Percentiles rank a stretch among this genome's conserved stretches.
Conservation (phyloP, 805 yeast genomes). For the Kodamaea hsintzibuensis region DNA sequence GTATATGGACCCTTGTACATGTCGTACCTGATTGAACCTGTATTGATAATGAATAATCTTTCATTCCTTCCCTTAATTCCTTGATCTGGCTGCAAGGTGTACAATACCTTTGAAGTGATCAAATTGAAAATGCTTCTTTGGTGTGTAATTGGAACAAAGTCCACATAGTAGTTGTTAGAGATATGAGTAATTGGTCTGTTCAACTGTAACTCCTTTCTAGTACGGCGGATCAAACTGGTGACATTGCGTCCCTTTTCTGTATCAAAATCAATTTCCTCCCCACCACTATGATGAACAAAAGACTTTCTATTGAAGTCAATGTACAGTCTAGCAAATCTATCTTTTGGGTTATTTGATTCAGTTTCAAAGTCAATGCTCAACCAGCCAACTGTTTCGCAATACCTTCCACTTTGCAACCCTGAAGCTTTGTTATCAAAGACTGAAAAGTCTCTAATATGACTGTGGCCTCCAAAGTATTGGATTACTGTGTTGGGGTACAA, state of each 20-base stretch:
- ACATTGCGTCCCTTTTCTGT: conserved; percentile 57
- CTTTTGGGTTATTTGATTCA: conserved; percentile 15
- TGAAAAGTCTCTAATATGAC: conserved; percentile 85
- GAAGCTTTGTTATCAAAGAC: conserved; percentile 64
- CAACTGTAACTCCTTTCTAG: conserved; percentile 52
- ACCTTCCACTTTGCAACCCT: conserved; percentile 90
- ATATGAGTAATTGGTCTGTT: conserved; percentile 63
- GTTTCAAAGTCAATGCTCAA: conserved; percentile 50
- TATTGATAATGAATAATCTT: conserved; percentile 65
- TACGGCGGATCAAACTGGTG: conserved; percentile 42
- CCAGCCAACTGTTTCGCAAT: conserved; percentile 93
- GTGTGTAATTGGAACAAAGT: conserved; percentile 56
- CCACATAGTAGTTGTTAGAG: conserved; percentile 64
- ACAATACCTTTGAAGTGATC: conserved; percentile 57
- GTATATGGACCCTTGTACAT: conserved; percentile 83
- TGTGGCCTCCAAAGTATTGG: conserved; percentile 93
- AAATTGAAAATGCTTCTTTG: conserved; percentile 58
- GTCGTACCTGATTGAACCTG: conserved; percentile 89
- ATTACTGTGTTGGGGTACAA: conserved; percentile 63
- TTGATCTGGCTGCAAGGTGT: conserved; percentile 35
- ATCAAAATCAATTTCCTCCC: conserved; percentile 37
- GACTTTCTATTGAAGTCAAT: conserved; percentile 80
- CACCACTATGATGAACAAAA: conserved; percentile 56
- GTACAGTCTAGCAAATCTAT: conserved; percentile 58
- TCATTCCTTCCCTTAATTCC: conserved; percentile 20